Evolutionary conservation across 2,329 filamentous ascomycete genomes (phyloP), one percentile per base, ranked within the genome.

Genomic region (Penicillium capsulatum): DNA sequence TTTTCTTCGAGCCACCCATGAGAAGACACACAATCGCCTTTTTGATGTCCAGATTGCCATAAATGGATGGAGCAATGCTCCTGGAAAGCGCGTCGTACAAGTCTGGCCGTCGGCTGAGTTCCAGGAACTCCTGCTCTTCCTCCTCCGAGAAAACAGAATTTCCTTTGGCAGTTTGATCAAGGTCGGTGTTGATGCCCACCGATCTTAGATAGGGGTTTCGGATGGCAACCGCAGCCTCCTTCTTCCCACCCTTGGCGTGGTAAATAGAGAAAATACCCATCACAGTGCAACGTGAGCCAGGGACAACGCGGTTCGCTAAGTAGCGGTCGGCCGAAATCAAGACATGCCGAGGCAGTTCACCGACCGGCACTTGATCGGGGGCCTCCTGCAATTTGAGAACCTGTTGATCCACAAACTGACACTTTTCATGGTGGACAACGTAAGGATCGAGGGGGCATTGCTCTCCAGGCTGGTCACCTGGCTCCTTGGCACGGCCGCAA

Each of bases 241-340:
- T 85, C 65, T 90, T 94, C 29, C 80, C 84, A 28, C 83, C 85
- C 66, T 97, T 97, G 54, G 84, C 85, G 64, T 96, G 88, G 66
- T 96, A 98, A 59, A 97, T 97, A 19, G 91, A 96, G 71, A 96
- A 98, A 22, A 98, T 88, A 14, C 92, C 92, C 79, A 92, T 97
- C 13, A 98, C 77, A 2, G 89, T 94, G 64, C 92, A 98, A 62
- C 91, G 79, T 35, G 91, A 94, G 19, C 92, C 92, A 4, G 92
- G 92, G 3, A 98, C 90, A 3, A 98, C 92, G 36, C 89, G 81
- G 62, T 98, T 98, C 8, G 91, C 92, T 32, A 98, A 73, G 60
- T 97, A 96, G 37, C 92, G 80, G 61, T 98, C 92, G n/a, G 92
- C 92, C 0, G 90, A 94, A 45, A 98, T 86, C 46, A 97, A 78